phyloP scores from a whole-genome alignment of 1,139 yeast species.

The Insectozyma bohioensis region DNA sequence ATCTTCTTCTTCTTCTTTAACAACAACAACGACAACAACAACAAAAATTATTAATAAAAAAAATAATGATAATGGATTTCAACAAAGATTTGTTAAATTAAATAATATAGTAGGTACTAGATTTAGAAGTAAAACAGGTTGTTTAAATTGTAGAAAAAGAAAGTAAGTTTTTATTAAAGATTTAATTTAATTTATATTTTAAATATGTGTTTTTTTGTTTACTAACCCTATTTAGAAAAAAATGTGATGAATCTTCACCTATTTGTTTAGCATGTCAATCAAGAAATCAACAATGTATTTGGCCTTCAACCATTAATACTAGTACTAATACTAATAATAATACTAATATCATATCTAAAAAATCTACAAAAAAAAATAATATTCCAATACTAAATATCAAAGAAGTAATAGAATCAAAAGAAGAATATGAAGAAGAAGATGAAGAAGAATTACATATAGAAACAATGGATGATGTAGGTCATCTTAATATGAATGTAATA shows the following conservation, averaged over 20 bases:
- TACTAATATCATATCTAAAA: background rate
- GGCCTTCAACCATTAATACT: too few relatives aligned
- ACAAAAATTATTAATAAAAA: background rate
- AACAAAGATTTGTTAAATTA: slow-evolving; percentile 11
- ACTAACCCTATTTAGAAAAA: slow-evolving; percentile 9
- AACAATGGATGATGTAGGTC: slow-evolving; percentile 14
- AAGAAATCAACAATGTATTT: slow-evolving; percentile 12
- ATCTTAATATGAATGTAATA: slow-evolving; percentile 10
- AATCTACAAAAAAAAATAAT: background rate
- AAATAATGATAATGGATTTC: slow-evolving; percentile 2
- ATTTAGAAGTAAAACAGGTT: slow-evolving; percentile 14
- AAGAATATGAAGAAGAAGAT: slow-evolving; percentile 5
- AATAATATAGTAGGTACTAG: slow-evolving; percentile 16
- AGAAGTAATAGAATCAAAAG: background rate
- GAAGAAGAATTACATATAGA: slow-evolving; percentile 6
- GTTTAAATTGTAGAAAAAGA: slow-evolving; percentile 15
- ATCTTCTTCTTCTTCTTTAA: too few relatives aligned
- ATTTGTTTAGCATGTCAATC: slow-evolving; percentile 12
- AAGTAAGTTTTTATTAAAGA: slow-evolving; percentile 13
- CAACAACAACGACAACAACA: too few relatives aligned
- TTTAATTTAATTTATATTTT: background rate
- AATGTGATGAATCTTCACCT: slow-evolving; percentile 15
- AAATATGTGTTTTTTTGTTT: too few relatives aligned
- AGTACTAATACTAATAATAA: background rate
- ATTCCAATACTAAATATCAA: background rate